Conservation (phyloP, 257 asterid genomes). For the Solanum sejunctum region DNA sequence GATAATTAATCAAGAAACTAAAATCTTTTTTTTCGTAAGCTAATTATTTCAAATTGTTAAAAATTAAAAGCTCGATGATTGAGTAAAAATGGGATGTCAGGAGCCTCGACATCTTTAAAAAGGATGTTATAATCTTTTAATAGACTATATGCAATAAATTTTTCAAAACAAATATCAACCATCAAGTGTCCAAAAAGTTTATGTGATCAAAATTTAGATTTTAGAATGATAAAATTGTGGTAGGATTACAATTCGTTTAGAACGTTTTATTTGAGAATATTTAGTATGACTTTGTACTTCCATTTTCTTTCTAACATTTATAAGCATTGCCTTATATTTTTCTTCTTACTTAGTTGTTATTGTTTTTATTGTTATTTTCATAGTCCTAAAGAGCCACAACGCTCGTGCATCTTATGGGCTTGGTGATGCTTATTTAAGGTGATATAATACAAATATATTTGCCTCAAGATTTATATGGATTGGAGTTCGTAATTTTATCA, state of each 20-base stretch:
- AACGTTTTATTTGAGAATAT: background rate
- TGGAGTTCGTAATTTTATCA: background rate
- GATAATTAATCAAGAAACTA: no score
- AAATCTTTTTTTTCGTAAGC: no score
- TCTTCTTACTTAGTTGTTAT: background rate
- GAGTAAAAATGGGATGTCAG: no score
- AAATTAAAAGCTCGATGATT: no score
- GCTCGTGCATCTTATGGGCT: fast-evolving
- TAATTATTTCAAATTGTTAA: no score
- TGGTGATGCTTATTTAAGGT: background rate
- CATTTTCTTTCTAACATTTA: background rate
- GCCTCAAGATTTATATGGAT: fast-evolving
- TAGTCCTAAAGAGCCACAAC: background rate
- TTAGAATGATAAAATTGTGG: background rate
- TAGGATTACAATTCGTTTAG: background rate
- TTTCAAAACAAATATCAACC: background rate
- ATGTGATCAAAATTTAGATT: background rate
- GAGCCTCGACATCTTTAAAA: no score
- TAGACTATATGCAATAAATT: no score
- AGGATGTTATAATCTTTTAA: no score
- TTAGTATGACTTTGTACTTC: background rate
- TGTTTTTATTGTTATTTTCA: background rate
- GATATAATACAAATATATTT: background rate
- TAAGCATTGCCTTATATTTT: background rate
- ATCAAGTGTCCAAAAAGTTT: no score